These are phyloP conservation scores for Ceriops tagal DNA, from an alignment of 345 rosid genomes.

Conservation along the genomic window DNA sequence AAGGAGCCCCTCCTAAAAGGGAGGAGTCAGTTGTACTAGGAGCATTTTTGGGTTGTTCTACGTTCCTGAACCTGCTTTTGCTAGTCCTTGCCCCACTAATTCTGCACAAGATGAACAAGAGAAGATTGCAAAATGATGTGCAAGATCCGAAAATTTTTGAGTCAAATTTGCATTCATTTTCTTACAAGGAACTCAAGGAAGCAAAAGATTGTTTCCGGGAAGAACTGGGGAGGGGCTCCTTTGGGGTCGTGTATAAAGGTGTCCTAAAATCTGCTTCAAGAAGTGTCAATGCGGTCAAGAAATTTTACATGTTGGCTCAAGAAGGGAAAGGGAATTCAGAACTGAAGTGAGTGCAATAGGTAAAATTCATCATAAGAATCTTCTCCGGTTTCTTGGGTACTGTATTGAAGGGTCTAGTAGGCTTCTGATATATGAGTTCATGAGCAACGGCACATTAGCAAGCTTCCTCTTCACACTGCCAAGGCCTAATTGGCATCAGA, in stretches of 20 bases:
- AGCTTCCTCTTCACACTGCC: not conserved
- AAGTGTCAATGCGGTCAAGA: not conserved
- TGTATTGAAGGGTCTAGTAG: not conserved
- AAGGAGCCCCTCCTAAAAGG: not conserved
- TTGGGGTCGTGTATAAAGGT: conserved; percentile 21
- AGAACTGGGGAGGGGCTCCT: conserved; percentile 41
- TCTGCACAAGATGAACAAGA: too few species aligned
- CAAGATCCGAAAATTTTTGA: not conserved
- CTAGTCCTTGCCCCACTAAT: not conserved
- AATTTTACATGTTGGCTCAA: not conserved
- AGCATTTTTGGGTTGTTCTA: not conserved
- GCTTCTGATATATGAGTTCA: not conserved
- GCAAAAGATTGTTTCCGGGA: conserved; percentile 36
- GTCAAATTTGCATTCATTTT: not conserved
- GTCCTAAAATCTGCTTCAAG: not conserved
- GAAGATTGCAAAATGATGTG: too few species aligned
- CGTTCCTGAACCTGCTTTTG: not conserved
- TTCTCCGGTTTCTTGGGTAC: not conserved
- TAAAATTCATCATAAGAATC: conserved; percentile 4
- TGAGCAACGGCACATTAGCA: conserved; percentile 1
- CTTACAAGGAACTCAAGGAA: not conserved
- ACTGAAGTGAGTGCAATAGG: conserved; percentile 7
- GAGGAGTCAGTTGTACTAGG: not conserved
- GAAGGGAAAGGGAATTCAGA: conserved; percentile 2
- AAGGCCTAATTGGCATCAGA: too few species aligned